phyloP scores from a whole-genome alignment of 2,329 filamentous ascomycete genomes.

The Fusarium graminum region DNA sequence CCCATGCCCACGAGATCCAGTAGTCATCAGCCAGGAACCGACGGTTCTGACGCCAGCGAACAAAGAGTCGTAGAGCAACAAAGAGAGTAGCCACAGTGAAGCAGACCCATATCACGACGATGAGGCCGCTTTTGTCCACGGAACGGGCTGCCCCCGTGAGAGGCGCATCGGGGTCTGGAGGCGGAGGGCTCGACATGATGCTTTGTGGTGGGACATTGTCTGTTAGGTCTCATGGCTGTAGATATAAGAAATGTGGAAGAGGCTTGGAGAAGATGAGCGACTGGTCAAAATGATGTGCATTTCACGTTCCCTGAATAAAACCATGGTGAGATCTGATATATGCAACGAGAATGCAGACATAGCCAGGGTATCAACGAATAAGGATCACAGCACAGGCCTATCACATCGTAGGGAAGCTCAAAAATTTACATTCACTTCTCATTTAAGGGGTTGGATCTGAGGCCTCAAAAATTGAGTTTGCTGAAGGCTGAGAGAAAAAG shows the following conservation, averaged over 20 bases:
- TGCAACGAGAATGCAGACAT: background rate
- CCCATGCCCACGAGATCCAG: conserved; percentile 32
- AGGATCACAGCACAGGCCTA: background rate
- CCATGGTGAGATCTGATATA: background rate
- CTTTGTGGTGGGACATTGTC: background rate
- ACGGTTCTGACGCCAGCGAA: conserved; percentile 27
- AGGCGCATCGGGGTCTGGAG: conserved; percentile 16
- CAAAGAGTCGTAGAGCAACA: conserved; percentile 3
- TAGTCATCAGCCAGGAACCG: conserved; percentile 30
- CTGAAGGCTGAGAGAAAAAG: background rate
- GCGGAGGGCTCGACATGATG: conserved; percentile 18
- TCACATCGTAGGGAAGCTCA: background rate
- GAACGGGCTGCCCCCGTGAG: conserved; percentile 19
- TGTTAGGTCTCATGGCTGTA: background rate
- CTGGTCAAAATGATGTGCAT: background rate
- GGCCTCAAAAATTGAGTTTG: background rate
- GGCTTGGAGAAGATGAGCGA: background rate
- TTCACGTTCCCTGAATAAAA: background rate
- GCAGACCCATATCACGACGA: conserved; percentile 20
- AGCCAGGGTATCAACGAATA: background rate
- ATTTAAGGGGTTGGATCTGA: background rate
- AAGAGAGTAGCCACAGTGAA: conserved; percentile 25
- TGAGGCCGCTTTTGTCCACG: conserved; percentile 11
- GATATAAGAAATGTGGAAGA: background rate
- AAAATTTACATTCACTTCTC: background rate